Evolutionary conservation across 108 stramenopile species (phyloP), one percentile per base, ranked within the genome.

Genomic region (Schizochytrium sp.): DNA sequence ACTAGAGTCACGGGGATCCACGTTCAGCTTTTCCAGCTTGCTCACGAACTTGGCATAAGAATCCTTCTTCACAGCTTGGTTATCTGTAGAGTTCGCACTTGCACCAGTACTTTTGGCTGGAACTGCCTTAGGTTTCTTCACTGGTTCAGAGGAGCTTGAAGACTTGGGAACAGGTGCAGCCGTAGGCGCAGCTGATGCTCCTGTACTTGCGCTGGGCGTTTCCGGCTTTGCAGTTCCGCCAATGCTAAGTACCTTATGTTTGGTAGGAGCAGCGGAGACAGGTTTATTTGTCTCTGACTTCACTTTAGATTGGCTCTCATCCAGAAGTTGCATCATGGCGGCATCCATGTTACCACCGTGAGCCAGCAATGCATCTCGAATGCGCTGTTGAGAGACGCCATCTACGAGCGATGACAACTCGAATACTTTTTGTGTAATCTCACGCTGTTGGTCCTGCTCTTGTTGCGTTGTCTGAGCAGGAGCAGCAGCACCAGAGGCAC

Each of bases 21-120:
- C 72, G 40, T 89, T 87, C 3, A 89, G 61, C 60, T 93, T 90
- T 42, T 94, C 93, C 56, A 89, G 91, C 60, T 93, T 92, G 56
- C 96, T 93, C 89, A 69, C 64, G 28, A 69, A 69, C 64, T 69
- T 69, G 64, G 64, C 76, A 10, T 83, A 49, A 56, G 76, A 46
- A 53, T 50, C 76, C 15, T 17, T 10, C 5, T 40, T 10, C n/a
- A 40, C 76, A n/a, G 45, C 0, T n/a, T 13, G 19, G 28, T 17
- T 44, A 44, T 28, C 72, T 44, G 72, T 1, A 2, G 19, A 28
- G 13, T 13, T 28, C 13, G 40, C 40, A 15, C 72, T 41, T 72
- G 47, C 50, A 55, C 47, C 76, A 10, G 53, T 53, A 19, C 19
- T 60, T 13, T 53, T 10, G 45, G 53, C 10, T 5, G 76, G 28